Evolutionary conservation across 768 basidiomycete species (phyloP).

Genomic region (Neoboletus brunneissimus): DNA sequence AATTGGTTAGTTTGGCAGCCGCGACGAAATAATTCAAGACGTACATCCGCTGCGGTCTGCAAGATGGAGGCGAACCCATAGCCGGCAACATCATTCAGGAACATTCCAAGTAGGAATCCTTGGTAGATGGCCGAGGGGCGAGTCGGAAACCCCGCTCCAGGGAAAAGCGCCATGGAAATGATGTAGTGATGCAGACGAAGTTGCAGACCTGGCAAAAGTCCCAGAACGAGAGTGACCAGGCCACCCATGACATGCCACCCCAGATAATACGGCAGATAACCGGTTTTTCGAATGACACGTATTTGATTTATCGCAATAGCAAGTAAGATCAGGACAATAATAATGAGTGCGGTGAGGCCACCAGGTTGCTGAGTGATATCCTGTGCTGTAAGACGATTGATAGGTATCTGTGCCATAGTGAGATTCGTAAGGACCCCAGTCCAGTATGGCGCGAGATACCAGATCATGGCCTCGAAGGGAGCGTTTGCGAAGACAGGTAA

Average conservation of each 20-base stretch:
- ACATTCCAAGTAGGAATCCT: constrained; percentile 79
- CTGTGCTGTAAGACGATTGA: constrained; percentile 67
- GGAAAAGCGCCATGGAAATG: constrained; percentile 68
- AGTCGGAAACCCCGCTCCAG: constrained; percentile 79
- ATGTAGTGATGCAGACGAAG: constrained; percentile 84
- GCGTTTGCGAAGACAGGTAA: constrained; percentile 64
- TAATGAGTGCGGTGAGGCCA: constrained; percentile 62
- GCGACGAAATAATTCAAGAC: constrained; percentile 18
- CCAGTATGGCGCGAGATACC: constrained; percentile 80
- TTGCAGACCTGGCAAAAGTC: constrained; percentile 63
- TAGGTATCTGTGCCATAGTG: constrained; percentile 68
- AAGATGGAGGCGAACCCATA: constrained; percentile 81
- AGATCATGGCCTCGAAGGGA: constrained; percentile 70
- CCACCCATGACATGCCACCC: constrained; percentile 72
- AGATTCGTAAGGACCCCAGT: constrained; percentile 72
- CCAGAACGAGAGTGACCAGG: constrained; percentile 60
- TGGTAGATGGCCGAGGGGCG: constrained; percentile 77
- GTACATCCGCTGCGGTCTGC: constrained; percentile 68
- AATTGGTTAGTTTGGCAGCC: background rate
- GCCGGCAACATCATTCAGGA: constrained; percentile 74
- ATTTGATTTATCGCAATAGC: constrained; percentile 69
- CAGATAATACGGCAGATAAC: constrained; percentile 76
- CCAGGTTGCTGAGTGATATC: constrained; percentile 67
- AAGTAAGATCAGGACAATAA: constrained; percentile 62
- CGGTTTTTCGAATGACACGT: constrained; percentile 80